A percentile compares a stretch with the other conserved stretches of the same genome.
Evolutionary conservation across 1,284 basidiomycete species (phyloP).

Genomic region (Fomes fomentarius): DNA sequence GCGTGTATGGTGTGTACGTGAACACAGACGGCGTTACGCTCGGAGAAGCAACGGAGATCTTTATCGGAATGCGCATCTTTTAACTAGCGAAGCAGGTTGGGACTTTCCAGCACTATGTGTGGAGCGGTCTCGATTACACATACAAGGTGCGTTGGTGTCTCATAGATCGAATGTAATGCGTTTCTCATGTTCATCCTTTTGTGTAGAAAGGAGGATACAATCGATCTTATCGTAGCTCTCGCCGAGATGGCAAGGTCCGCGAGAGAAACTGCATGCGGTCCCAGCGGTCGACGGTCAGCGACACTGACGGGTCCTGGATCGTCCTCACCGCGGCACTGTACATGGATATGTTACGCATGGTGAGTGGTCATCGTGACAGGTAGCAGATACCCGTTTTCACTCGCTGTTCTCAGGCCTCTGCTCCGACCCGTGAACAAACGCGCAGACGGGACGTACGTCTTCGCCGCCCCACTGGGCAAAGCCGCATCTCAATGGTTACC

Average conservation of each 20-base stretch:
- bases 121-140: conserved; percentile 48
- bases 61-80: conserved; percentile 48
- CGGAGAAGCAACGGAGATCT: conserved; percentile 47
- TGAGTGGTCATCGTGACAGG: conserved; percentile 12
- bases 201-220: conserved; percentile 38
- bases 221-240: conserved; percentile 29
- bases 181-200: not conserved
- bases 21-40: conserved; percentile 52
- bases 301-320: conserved; percentile 42
- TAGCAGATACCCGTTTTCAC: not conserved
- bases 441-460: conserved; percentile 34
- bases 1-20: conserved; percentile 47
- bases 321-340: conserved; percentile 44
- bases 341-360: conserved; percentile 34
- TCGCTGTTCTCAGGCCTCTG: conserved; percentile 13
- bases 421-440: conserved; percentile 30
- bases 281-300: conserved; percentile 40
- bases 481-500: conserved; percentile 33
- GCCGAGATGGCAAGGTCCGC: conserved; percentile 43
- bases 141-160: conserved; percentile 44
- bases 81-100: conserved; percentile 45
- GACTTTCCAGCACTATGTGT: conserved; percentile 48
- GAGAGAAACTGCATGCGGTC: conserved; percentile 43
- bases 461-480: conserved; percentile 26
- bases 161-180: not conserved